Evolutionary conservation across 345 rosid species (phyloP), one percentile per base, ranked within the genome.

Genomic region (Hibiscus tridactylites): DNA sequence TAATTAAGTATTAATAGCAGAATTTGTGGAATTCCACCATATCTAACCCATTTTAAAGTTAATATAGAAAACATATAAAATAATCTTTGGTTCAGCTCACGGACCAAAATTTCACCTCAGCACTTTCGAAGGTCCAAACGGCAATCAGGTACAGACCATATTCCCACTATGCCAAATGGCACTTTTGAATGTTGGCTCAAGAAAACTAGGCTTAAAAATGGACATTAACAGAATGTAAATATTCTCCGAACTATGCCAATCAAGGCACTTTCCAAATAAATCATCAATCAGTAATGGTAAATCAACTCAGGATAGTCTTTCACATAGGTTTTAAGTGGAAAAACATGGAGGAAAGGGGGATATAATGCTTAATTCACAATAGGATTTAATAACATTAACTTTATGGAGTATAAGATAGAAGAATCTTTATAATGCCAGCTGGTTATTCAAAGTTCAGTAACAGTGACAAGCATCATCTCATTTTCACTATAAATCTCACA

Each of bases 381-480:
- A 6, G 37, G 24, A 39, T 19, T 13, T 46, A 66, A 47, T 66
- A 15, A 52, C 70, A 24, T 10, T 1, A 12, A 24, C 12, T 65
- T 21, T 24, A 24, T 6, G 29, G 35, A 13, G 28, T 54, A 54
- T 9, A 17, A 2, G 59, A 19, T 9, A 8, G 11, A 44, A 24
- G 33, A 44, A 24, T 17, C 50, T 64, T 65, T 44, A 46, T 12
- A 11, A 50, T 24, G 9, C 54, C 37, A 12, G 13, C 56, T 24
- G 7, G 10, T 46, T 2, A 26, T 6, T 46, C 56, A 46, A 17
- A 42, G 3, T 13, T 26, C 39, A 47, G 0, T 15, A 67, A 28
- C 58, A 9, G 12, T 12, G 37, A 24, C 65, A 82, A 85, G 71
- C 44, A 16, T 28, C 2, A 50, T 13, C 21, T 9, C 37, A 66